A percentile compares a stretch with the other conserved stretches of the same genome.
Conservation (phyloP, 1,284 basidiomycete genomes). For the Malassezia caprae region DNA sequence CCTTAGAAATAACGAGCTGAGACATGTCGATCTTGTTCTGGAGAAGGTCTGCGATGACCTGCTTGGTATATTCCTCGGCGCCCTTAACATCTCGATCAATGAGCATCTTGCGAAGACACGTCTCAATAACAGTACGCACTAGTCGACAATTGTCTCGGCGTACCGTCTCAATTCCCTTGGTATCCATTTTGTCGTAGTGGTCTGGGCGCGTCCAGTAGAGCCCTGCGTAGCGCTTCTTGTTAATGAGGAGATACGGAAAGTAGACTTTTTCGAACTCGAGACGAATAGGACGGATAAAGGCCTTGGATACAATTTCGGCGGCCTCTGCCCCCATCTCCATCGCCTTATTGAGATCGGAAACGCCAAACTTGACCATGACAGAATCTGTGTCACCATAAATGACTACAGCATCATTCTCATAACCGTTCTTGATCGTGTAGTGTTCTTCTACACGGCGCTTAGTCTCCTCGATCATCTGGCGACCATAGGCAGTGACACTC, state of each 20-base stretch:
- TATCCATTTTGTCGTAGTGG: constrained; percentile 48
- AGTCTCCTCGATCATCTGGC: constrained; percentile 47
- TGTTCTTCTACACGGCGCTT: constrained; percentile 39
- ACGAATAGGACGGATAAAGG: constrained; percentile 44
- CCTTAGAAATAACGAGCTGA: constrained; percentile 47
- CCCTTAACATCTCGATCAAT: constrained; percentile 47
- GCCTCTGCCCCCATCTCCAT: constrained; percentile 66
- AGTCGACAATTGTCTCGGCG: constrained; percentile 47
- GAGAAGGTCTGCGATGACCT: constrained; percentile 45
- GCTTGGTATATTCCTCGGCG: constrained; percentile 45
- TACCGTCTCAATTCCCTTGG: constrained; percentile 48
- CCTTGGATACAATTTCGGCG: constrained; percentile 64
- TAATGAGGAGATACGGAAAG: constrained; percentile 47
- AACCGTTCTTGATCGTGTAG: constrained; percentile 46
- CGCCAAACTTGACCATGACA: constrained; percentile 48
- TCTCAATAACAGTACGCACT: constrained; percentile 48
- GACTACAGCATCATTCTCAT: constrained; percentile 45
- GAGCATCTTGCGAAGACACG: constrained; percentile 47
- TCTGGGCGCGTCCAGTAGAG: constrained; percentile 45
- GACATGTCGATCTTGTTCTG: constrained; percentile 49
- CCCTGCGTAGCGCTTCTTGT: constrained; percentile 47
- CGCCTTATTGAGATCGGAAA: constrained; percentile 31
- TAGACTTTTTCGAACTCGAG: constrained; percentile 49
- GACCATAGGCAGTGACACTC: constrained; percentile 47
- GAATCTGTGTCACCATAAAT: constrained; percentile 48